A percentile compares a stretch with the other conserved stretches of the same genome.
These are phyloP conservation scores for Tulasnella sp. DNA, from an alignment of 768 basidiomycete genomes.

Conservation along the genomic window DNA sequence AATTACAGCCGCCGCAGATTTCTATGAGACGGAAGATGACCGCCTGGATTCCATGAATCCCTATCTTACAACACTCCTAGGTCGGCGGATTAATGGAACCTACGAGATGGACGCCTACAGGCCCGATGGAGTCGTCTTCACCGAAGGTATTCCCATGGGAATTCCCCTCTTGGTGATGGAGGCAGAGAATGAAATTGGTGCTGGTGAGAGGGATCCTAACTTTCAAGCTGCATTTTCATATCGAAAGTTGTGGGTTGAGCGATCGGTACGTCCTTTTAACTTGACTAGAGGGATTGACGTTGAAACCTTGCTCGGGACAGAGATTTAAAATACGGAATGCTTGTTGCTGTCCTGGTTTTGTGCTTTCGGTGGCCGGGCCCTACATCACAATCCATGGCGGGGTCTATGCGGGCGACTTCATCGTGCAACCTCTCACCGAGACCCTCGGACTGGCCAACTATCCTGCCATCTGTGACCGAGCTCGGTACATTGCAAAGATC, in stretches of 20 bases:
- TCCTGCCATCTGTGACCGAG: not conserved
- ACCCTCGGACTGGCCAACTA: conserved; percentile 9
- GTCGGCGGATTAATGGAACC: no score
- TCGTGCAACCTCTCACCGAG: conserved; percentile 41
- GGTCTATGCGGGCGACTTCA: conserved; percentile 32
- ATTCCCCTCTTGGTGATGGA: conserved; percentile 11
- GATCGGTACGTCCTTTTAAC: not conserved
- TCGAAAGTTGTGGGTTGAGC: conserved; percentile 22
- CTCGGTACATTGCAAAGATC: conserved; percentile 1
- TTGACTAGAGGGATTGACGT: not conserved
- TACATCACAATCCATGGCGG: conserved; percentile 38
- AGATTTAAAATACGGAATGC: conserved; percentile 16
- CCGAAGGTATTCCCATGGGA: no score
- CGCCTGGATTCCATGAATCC: not conserved
- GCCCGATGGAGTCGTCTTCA: not conserved
- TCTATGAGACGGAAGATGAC: not conserved
- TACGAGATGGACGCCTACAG: no score
- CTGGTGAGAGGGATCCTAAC: conserved; percentile 15
- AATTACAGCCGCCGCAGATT: not conserved
- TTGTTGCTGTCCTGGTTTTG: conserved; percentile 37
- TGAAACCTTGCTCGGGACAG: not conserved
- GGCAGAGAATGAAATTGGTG: conserved; percentile 23
- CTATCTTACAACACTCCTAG: not conserved
- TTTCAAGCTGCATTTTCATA: conserved; percentile 5
- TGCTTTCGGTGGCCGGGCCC: conserved; percentile 36